Evolutionary conservation across 78 protist genomes (phyloP).

Genomic region (Tieghemostelium lacteum): DNA sequence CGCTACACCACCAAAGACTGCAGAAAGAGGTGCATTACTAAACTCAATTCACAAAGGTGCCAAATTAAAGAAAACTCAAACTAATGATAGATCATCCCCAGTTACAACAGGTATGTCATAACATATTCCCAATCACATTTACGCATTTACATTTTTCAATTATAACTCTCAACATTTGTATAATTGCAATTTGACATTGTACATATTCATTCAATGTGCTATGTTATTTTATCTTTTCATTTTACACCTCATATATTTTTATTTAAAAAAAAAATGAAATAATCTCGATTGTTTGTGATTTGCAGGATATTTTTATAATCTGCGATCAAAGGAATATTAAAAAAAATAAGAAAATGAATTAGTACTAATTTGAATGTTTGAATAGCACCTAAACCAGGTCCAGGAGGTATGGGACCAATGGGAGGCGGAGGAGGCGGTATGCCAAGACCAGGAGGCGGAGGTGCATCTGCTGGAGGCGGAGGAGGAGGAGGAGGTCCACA

Average conservation of each 20-base stretch:
- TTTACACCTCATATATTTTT: too few relatives aligned
- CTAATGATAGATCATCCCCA: conserved; percentile 51
- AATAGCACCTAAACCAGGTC: conserved; percentile 30
- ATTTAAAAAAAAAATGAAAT: too few relatives aligned
- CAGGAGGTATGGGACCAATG: conserved; percentile 61
- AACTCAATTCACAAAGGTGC: conserved; percentile 77
- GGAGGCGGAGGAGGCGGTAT: conserved; percentile 48
- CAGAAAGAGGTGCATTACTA: conserved; percentile 53
- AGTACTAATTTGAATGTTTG: neutral
- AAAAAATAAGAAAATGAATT: too few relatives aligned
- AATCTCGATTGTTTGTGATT: too few relatives aligned
- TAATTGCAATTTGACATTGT: too few relatives aligned
- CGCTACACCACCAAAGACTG: conserved; percentile 57
- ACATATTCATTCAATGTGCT: too few relatives aligned
- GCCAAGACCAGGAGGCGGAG: conserved; percentile 45
- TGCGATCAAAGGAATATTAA: too few relatives aligned
- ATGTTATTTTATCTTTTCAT: too few relatives aligned
- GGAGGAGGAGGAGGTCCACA: conserved; percentile 34
- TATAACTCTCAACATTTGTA: too few relatives aligned
- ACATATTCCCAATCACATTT: too few relatives aligned
- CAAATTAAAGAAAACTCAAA: conserved; percentile 55
- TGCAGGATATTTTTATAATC: too few relatives aligned
- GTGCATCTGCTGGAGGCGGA: neutral
- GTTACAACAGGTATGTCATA: neutral
- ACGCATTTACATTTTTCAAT: too few relatives aligned